A percentile compares a stretch with the other conserved stretches of the same genome.
These are phyloP conservation scores for Ramaria rubella DNA, from an alignment of 768 basidiomycete genomes.

Conservation along the genomic window DNA sequence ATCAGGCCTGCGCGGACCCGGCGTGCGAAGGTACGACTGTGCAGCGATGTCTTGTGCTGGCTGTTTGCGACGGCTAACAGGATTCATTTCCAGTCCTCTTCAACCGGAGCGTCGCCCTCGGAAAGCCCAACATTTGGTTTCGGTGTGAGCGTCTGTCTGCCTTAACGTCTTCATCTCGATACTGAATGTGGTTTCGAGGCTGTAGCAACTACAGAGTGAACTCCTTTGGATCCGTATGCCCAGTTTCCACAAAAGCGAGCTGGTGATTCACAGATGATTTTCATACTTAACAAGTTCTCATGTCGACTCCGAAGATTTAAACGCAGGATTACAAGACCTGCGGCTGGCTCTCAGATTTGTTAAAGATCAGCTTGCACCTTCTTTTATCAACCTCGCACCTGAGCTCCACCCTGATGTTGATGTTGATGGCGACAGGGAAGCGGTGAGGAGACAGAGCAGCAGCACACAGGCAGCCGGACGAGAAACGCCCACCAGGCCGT, in stretches of 20 bases:
- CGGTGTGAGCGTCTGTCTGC: constrained; percentile 28
- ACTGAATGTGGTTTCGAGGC: background rate
- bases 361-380: constrained; percentile 49
- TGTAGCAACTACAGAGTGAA: constrained; percentile 51
- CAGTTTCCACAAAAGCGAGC: background rate
- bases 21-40: too few species aligned
- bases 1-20: too few species aligned
- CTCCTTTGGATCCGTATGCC: constrained; percentile 48
- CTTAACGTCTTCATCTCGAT: background rate
- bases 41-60: too few species aligned
- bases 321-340: constrained; percentile 58
- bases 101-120: constrained; percentile 5
- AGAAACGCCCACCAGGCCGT: too few species aligned
- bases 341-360: constrained; percentile 51
- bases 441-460: too few species aligned
- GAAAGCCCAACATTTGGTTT: constrained; percentile 50
- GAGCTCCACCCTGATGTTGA: too few species aligned
- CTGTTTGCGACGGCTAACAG: background rate
- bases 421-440: too few species aligned
- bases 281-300: constrained; percentile 41
- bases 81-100: constrained; percentile 1
- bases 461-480: too few species aligned
- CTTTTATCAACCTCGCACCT: background rate
- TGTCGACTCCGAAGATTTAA: constrained; percentile 43
- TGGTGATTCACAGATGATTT: background rate